Percentiles rank a stretch among this genome's conserved stretches.
Evolutionary conservation across 2,329 filamentous ascomycete species (phyloP).

Genomic region (Thielaviopsis ethacetica): DNA sequence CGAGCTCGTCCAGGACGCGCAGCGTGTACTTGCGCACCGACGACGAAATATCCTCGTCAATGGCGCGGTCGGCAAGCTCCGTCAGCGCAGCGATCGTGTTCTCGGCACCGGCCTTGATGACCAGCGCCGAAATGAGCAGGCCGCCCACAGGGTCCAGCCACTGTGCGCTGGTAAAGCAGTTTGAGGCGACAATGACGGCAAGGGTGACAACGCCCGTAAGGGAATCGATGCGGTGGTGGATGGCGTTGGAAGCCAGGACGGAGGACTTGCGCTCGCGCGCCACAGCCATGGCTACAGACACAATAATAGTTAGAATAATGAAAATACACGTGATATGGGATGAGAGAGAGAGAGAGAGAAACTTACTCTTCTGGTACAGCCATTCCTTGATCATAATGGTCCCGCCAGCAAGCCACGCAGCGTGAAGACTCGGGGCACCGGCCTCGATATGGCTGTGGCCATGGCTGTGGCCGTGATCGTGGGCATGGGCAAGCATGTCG

Average conservation of each 20-base stretch:
- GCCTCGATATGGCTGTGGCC: constrained; percentile 32
- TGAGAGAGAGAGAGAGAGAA: neutral
- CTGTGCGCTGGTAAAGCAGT: constrained; percentile 66
- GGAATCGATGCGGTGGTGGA: constrained; percentile 93
- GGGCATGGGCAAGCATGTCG: constrained; percentile 45
- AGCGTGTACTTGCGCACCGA: constrained; percentile 51
- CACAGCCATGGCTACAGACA: constrained; percentile 68
- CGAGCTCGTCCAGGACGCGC: constrained; percentile 31
- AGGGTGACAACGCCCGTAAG: constrained; percentile 89
- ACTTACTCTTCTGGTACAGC: constrained; percentile 88
- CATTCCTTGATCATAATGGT: constrained; percentile 92
- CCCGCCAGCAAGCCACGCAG: constrained; percentile 81
- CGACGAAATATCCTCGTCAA: constrained; percentile 68
- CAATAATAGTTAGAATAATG: neutral
- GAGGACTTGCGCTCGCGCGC: constrained; percentile 88
- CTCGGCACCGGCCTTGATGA: constrained; percentile 73
- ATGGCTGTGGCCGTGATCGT: constrained; percentile 51
- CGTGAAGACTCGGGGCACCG: constrained; percentile 71
- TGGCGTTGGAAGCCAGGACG: constrained; percentile 85
- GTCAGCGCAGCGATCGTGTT: constrained; percentile 72
- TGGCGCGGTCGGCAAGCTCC: constrained; percentile 78
- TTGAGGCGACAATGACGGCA: constrained; percentile 74
- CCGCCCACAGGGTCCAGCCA: constrained; percentile 94
- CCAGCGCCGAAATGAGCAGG: constrained; percentile 80
- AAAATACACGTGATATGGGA: too few relatives aligned